Evolutionary conservation across 2,329 filamentous ascomycete genomes (phyloP).

Genomic region (Alternaria sp.): DNA sequence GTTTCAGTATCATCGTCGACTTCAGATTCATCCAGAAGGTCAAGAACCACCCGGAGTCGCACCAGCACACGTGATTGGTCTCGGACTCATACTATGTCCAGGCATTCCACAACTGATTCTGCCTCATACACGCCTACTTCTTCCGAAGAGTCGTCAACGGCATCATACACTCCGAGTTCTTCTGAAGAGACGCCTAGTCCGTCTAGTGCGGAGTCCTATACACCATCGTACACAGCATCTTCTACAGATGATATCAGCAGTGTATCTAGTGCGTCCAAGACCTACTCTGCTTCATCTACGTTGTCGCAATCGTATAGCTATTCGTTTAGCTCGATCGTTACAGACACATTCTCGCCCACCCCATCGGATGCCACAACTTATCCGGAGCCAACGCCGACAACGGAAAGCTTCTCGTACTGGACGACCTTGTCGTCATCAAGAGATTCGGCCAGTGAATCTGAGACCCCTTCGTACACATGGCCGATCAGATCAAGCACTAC

Average conservation of each 20-base stretch:
- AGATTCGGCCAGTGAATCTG: background rate
- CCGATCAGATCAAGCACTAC: background rate
- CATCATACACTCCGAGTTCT: background rate
- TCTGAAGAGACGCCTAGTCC: background rate
- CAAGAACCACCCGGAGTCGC: background rate
- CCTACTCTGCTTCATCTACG: background rate
- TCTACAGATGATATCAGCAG: slow-evolving; percentile 1
- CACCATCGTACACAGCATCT: background rate
- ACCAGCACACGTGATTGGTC: slow-evolving; percentile 9
- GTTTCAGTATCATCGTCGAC: background rate
- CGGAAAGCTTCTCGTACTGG: slow-evolving; percentile 4
- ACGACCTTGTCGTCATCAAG: background rate
- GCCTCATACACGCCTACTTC: background rate
- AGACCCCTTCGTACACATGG: background rate
- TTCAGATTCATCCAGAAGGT: background rate
- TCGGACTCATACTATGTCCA: slow-evolving; percentile 11
- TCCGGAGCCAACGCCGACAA: background rate
- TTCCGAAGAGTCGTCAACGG: background rate
- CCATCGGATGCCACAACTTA: background rate
- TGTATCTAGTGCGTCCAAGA: slow-evolving; percentile 5
- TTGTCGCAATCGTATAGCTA: background rate
- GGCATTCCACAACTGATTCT: background rate
- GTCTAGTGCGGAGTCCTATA: background rate
- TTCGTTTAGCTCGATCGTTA: background rate
- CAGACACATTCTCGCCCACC: background rate